phyloP scores from a whole-genome alignment of 2,329 filamentous ascomycete species.

The Pseudocercospora cruenta region DNA sequence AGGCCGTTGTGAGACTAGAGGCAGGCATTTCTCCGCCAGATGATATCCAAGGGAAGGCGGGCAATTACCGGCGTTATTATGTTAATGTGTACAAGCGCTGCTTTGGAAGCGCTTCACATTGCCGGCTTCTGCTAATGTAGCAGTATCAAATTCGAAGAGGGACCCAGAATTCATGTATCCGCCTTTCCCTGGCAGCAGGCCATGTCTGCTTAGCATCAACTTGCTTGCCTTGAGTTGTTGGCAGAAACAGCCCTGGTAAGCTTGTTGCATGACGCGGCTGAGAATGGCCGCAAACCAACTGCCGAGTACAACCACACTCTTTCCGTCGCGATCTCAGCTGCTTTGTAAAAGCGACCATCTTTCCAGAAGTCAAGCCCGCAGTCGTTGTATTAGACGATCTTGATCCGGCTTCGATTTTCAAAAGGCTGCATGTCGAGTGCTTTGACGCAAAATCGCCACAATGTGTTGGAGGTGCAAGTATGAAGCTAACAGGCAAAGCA shows the following conservation, averaged over 20 bases:
- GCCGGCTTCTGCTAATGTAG: background rate
- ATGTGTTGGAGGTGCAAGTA: no score
- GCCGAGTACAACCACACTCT: no score
- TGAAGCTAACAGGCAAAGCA: background rate
- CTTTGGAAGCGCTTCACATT: background rate
- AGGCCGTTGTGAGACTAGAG: background rate
- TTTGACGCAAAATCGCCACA: background rate
- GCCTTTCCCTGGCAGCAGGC: no score
- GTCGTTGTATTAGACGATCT: no score
- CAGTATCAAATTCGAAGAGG: background rate
- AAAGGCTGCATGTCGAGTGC: background rate
- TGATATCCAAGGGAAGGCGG: slow-evolving; percentile 3
- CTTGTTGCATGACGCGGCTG: no score
- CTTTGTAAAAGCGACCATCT: no score
- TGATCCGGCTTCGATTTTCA: no score
- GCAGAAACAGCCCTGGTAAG: background rate
- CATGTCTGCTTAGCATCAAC: background rate
- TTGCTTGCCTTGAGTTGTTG: background rate
- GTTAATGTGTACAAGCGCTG: background rate
- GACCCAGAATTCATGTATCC: background rate
- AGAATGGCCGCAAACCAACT: no score
- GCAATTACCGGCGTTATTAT: background rate
- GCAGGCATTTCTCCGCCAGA: background rate
- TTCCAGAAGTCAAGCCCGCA: no score
- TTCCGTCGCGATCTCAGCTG: no score